Conservation (phyloP, 2,329 filamentous ascomycete genomes). For the Scedosporium apiospermum region DNA sequence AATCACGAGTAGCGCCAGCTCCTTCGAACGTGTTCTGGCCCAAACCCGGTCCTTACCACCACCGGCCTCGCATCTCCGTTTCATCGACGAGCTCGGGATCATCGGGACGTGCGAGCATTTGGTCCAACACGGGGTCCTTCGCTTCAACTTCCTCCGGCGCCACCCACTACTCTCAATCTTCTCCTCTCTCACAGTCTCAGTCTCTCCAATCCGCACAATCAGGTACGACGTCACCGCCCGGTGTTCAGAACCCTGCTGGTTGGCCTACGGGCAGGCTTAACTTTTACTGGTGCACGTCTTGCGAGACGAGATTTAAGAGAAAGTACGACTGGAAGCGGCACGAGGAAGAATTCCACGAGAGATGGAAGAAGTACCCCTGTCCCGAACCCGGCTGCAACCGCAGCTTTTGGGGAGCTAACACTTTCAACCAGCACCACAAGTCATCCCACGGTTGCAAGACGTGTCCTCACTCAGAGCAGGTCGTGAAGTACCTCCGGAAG, state of each 20-base stretch:
- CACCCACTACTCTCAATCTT: slow-evolving; percentile 24
- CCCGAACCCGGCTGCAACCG: slow-evolving; percentile 55
- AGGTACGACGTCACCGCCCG: slow-evolving; percentile 13
- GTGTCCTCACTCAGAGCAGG: slow-evolving; percentile 55
- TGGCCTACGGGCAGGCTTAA: slow-evolving; percentile 23
- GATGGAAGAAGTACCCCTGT: slow-evolving; percentile 58
- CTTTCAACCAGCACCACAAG: slow-evolving; percentile 59
- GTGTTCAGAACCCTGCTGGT: background rate
- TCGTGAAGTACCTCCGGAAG: slow-evolving; percentile 53
- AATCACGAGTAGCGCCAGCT: background rate
- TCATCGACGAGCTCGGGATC: slow-evolving; percentile 41
- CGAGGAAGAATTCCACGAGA: slow-evolving; percentile 61
- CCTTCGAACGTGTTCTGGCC: background rate
- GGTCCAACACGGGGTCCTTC: slow-evolving; percentile 25
- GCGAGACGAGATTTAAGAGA: slow-evolving; percentile 56
- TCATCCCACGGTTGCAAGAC: slow-evolving; percentile 55
- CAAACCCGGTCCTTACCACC: slow-evolving; percentile 8
- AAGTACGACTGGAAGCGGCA: slow-evolving; percentile 64
- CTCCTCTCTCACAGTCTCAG: slow-evolving; percentile 26
- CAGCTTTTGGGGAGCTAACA: slow-evolving; percentile 59
- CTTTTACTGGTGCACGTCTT: slow-evolving; percentile 48
- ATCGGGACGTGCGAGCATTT: slow-evolving; percentile 36
- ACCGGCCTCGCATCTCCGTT: slow-evolving; percentile 33
- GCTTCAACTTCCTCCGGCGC: slow-evolving; percentile 17
- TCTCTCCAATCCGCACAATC: slow-evolving; percentile 20